Conservation (phyloP, 164 flowering plant genomes). For the Kingdonia uniflora region DNA sequence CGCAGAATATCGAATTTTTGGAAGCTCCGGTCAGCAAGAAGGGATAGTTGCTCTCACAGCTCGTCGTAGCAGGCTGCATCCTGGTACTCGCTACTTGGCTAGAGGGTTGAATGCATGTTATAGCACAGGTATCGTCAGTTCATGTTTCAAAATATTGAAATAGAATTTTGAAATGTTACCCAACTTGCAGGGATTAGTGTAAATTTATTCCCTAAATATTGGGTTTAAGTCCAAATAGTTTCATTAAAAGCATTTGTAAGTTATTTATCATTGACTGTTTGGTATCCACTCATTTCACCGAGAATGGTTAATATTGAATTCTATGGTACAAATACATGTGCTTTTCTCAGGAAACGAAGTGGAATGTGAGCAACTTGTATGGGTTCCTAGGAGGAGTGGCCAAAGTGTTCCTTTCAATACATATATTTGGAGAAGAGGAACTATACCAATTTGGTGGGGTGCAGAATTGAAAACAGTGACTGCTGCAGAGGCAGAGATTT, state of each 20-base stretch:
- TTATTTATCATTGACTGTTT: not conserved
- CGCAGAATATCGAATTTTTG: constrained; percentile 82
- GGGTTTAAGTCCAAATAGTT: too few species aligned
- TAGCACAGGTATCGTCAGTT: constrained; percentile 61
- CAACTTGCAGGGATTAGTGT: too few species aligned
- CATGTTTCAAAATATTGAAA: not conserved
- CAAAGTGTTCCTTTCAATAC: constrained; percentile 85
- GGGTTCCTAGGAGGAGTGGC: constrained; percentile 67
- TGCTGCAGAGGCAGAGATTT: constrained; percentile 97
- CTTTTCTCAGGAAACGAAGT: constrained; percentile 85
- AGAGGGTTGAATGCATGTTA: constrained; percentile 92
- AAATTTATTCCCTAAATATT: too few species aligned
- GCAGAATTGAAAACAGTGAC: constrained; percentile 82
- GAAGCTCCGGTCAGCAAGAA: constrained; percentile 83
- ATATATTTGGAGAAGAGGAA: constrained; percentile 93
- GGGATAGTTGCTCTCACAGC: constrained; percentile 89
- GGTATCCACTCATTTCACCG: not conserved
- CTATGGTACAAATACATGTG: constrained; percentile 5
- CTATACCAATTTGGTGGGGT: constrained; percentile 99
- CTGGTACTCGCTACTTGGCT: constrained; percentile 97
- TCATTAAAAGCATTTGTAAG: too few species aligned
- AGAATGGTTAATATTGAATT: not conserved
- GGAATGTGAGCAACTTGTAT: constrained; percentile 96
- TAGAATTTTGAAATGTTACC: too few species aligned
- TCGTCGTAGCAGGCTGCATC: constrained; percentile 97